Base-by-base conservation (phyloP, 768 basidiomycete species). In the Favolaschia claudopus region DNA sequence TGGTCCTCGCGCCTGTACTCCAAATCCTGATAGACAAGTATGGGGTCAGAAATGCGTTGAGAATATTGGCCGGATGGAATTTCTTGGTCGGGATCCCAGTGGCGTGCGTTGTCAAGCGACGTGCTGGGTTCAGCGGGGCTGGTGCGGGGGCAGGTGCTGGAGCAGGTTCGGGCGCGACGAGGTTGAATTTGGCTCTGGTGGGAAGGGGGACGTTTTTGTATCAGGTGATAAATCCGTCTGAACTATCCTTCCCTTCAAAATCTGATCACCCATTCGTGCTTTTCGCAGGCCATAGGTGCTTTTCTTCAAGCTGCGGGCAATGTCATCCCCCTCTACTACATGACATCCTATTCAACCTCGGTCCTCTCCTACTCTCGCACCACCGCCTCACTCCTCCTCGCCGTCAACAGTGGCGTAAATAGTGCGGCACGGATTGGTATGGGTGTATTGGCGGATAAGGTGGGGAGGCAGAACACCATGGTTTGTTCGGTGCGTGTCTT, bases 251-350 rank as follows among this genome's bases (percentile, higher is more conserved):
- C 17, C 10, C 10, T 29, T 13, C 27, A 7, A 6, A 12, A 17
- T 22, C 36, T 13, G 13, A 24, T 24, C n/a, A n/a, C n/a, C n/a
- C n/a, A n/a, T n/a, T n/a, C n/a, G n/a, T 28, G 12, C 27, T 36
- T 42, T 13, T 24, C 7, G 22, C 49, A 80, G 79, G 69, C 77
- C 1, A 53, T 77, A 0, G 79, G 74, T 3, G 74, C 79, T 0
- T 74, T 81, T 49, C 64, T 80, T 15, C 79, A 80, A 54, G 79
- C 79, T 2, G 78, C 77, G 2, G 79, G 80, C 7, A 80, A 81
- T 58, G 69, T 78, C 55, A 74, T 81, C 25, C 81, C 80, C 0
- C 67, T 76, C n/a, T 80, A 79, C 60, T 82, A 79, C 66, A 65
- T 80, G 55, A 73, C 77, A 0, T 77, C 76, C 2, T 81, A 81